Evolutionary conservation across 2,329 filamentous ascomycete species (phyloP).

Genomic region (Blastomyces silverae): DNA sequence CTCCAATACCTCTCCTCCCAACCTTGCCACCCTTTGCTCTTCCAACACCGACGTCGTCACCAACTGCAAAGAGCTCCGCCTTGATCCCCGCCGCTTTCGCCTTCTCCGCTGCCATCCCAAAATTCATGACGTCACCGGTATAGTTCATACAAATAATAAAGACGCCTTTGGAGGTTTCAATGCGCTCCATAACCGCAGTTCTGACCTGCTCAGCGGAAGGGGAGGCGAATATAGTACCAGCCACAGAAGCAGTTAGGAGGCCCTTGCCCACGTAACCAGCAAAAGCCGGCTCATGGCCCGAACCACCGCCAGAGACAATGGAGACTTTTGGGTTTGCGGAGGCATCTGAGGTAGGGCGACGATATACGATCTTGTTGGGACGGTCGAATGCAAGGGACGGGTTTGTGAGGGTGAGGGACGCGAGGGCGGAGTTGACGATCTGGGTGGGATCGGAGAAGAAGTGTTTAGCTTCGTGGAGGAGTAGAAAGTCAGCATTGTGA

Average conservation of each 20-base stretch:
- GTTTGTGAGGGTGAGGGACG: slow-evolving; percentile 73
- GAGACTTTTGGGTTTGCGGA: slow-evolving; percentile 59
- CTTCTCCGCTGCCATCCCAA: slow-evolving; percentile 90
- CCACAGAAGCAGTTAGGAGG: slow-evolving; percentile 71
- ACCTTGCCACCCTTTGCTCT: slow-evolving; percentile 80
- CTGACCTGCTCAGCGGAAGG: slow-evolving; percentile 78
- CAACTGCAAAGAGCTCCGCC: slow-evolving; percentile 85
- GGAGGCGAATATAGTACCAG: slow-evolving; percentile 80
- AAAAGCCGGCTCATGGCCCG: slow-evolving; percentile 85
- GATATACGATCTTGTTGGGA: slow-evolving; percentile 78
- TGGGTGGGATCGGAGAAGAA: slow-evolving; percentile 79
- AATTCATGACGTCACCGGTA: slow-evolving; percentile 83
- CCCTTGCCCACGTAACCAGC: slow-evolving; percentile 76
- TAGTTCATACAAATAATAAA: slow-evolving; percentile 95
- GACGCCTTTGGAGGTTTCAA: slow-evolving; percentile 66
- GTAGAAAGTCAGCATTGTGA: slow-evolving; percentile 15
- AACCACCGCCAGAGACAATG: slow-evolving; percentile 80
- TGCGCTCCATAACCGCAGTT: slow-evolving; percentile 63
- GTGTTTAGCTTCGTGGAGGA: slow-evolving; percentile 55
- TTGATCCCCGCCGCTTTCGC: slow-evolving; percentile 69
- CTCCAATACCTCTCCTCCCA: slow-evolving; percentile 80
- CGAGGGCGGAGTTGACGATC: slow-evolving; percentile 69
- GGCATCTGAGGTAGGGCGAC: slow-evolving; percentile 49
- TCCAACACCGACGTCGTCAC: slow-evolving; percentile 86
- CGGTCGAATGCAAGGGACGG: slow-evolving; percentile 72